Evolutionary conservation across 1,284 basidiomycete species (phyloP), one percentile per base, ranked within the genome.

Genomic region (Ceratobasidium papillatum): DNA sequence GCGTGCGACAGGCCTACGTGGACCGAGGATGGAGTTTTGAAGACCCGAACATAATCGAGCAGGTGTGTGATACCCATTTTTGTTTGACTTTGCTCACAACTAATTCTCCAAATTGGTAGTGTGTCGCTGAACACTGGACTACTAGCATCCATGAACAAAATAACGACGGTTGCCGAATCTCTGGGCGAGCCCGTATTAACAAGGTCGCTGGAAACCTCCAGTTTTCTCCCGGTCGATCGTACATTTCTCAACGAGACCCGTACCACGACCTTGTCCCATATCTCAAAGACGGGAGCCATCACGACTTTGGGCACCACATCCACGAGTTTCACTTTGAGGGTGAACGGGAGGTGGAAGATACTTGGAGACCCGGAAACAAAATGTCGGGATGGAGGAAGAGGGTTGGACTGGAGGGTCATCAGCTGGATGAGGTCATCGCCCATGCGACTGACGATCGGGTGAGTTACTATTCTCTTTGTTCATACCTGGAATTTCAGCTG

Each of bases 231-330:
- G 98, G 97, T 62, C 89, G 92, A 72, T 95, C 96, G 17, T 99
- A 98, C 91, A 96, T 97, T 82, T 88, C 90, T 68, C 92, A 92
- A 81, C 86, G 88, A 76, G 88, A 93, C 78, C 91, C 94, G 82
- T 87, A 96, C 73, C 93, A 98, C 80, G 96, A 99, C 78, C 88
- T 99, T 22, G 97, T 99, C 0, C 97, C 97, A 0, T 99, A 99
- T 83, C 89, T 99, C 47, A 89, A 90, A 78, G 94, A 95, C 80
- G 87, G 89, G 54, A 91, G 92, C 81, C 90, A 90, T 75, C 96
- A 98, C 81, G 95, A 99, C 84, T 99, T 99, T 83, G 94, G 94
- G 25, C 98, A 99, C 83, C 87, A 84, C 4, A 90, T 99, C 76
- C 89, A 98, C 80, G 86, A 90, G 75, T 88, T 98, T 80, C 86